These are phyloP conservation scores for Kodamaea arcana DNA, from an alignment of 1,139 yeast species.

Conservation along the genomic window DNA sequence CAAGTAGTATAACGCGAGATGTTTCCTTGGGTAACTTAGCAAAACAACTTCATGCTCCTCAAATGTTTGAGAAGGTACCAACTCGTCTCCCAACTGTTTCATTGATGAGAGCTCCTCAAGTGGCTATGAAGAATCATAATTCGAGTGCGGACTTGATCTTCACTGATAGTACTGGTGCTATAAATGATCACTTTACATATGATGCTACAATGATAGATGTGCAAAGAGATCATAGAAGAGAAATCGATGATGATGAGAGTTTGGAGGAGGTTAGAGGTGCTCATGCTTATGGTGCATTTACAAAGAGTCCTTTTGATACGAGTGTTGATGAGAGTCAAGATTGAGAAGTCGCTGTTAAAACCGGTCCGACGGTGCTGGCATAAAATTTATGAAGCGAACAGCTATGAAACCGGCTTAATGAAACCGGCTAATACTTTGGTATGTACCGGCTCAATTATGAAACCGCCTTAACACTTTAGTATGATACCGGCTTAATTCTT, in stretches of 20 bases:
- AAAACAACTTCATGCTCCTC: conserved; percentile 35
- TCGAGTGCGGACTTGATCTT: conserved; percentile 24
- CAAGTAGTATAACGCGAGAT: conserved; percentile 7
- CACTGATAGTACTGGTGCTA: conserved; percentile 23
- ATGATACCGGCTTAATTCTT: no score
- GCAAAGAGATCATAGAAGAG: neutral
- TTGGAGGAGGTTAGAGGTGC: neutral
- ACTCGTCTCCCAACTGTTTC: conserved; percentile 25
- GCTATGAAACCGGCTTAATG: no score
- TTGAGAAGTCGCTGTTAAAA: no score
- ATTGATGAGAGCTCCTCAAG: conserved; percentile 11
- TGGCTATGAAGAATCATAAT: conserved; percentile 9
- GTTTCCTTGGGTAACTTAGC: conserved; percentile 38
- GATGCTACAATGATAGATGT: conserved; percentile 13
- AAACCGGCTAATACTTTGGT: no score
- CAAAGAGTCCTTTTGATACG: no score
- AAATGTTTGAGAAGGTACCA: conserved; percentile 38
- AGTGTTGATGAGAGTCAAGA: no score
- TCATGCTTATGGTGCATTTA: conserved; percentile 4
- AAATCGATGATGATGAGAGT: neutral
- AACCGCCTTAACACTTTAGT: no score
- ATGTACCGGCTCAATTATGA: no score
- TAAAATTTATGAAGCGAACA: no score
- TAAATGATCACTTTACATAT: conserved; percentile 34
- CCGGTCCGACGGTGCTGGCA: no score